Evolutionary conservation across 495 filamentous ascomycete species (phyloP).

Genomic region (Sphaerosporella brunnea): DNA sequence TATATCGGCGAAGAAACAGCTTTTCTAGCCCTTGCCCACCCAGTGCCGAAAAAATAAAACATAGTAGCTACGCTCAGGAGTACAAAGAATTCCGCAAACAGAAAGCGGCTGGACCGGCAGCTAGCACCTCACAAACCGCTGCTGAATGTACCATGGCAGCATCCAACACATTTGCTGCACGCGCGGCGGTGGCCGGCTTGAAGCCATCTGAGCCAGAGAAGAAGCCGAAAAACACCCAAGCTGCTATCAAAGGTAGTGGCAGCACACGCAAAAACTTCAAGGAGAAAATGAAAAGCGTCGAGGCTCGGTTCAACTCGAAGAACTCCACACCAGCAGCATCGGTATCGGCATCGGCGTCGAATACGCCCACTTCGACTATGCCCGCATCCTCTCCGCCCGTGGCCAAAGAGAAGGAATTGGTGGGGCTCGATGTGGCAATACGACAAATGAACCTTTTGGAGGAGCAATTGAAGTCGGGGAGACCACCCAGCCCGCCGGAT

Average conservation of each 20-base stretch:
- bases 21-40: constrained; percentile 23
- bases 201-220: not conserved
- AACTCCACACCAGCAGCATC: not conserved
- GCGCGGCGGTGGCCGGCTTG: not conserved
- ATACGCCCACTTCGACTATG: not conserved
- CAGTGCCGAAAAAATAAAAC: constrained; percentile 19
- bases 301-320: constrained; percentile 6
- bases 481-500: constrained; percentile 20
- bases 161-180: not conserved
- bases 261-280: constrained; percentile 8
- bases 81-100: constrained; percentile 20
- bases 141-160: no score
- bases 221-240: not conserved
- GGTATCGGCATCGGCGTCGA: not conserved
- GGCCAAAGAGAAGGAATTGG: constrained; percentile 12
- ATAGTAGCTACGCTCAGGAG: constrained; percentile 18
- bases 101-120: not conserved
- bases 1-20: constrained; percentile 20
- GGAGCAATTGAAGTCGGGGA: constrained; percentile 13
- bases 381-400: not conserved
- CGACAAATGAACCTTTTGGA: constrained; percentile 22
- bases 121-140: no score
- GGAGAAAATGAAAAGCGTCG: constrained; percentile 11
- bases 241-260: not conserved
- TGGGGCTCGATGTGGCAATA: constrained; percentile 22